phyloP scores from a whole-genome alignment of 371 early-diverging fungal species.

The Blakeslea trispora region DNA sequence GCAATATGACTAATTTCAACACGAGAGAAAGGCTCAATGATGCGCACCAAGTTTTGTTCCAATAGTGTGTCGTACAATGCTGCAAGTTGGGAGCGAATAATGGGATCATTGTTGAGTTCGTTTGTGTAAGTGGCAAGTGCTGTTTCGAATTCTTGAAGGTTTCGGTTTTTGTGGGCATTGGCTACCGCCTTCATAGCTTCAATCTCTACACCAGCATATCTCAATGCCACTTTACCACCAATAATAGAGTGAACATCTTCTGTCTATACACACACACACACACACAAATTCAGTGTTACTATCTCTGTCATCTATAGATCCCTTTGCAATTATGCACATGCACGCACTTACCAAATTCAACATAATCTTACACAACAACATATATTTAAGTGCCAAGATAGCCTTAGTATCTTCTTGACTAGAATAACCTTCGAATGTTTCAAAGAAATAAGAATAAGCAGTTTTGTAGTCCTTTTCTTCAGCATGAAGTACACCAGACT shows the following conservation, averaged over 20 bases:
- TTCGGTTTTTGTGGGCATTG: constrained; percentile 91
- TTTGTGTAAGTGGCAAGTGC: constrained; percentile 82
- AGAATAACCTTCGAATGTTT: constrained; percentile 93
- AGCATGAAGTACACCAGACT: constrained; percentile 96
- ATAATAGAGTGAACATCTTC: constrained; percentile 88
- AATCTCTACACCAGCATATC: constrained; percentile 77
- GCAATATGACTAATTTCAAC: constrained; percentile 97
- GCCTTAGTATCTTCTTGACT: constrained; percentile 87
- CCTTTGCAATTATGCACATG: too few species aligned
- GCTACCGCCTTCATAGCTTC: constrained; percentile 96
- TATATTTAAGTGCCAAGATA: constrained; percentile 90
- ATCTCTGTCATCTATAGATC: too few species aligned
- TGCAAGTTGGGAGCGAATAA: constrained; percentile 88
- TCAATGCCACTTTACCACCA: constrained; percentile 80
- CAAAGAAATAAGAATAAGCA: constrained; percentile 98
- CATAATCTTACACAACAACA: constrained; percentile 98
- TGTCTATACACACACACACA: constrained; percentile 45
- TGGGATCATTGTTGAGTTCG: constrained; percentile 89
- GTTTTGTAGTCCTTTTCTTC: constrained; percentile 99
- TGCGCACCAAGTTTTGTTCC: constrained; percentile 95
- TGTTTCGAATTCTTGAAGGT: constrained; percentile 91
- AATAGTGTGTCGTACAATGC: constrained; percentile 95
- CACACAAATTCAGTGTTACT: background rate
- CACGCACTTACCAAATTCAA: constrained; percentile 81
- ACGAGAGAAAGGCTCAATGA: constrained; percentile 98